Base-by-base conservation (phyloP, 768 basidiomycete species). In the Amanita brunnescens region DNA sequence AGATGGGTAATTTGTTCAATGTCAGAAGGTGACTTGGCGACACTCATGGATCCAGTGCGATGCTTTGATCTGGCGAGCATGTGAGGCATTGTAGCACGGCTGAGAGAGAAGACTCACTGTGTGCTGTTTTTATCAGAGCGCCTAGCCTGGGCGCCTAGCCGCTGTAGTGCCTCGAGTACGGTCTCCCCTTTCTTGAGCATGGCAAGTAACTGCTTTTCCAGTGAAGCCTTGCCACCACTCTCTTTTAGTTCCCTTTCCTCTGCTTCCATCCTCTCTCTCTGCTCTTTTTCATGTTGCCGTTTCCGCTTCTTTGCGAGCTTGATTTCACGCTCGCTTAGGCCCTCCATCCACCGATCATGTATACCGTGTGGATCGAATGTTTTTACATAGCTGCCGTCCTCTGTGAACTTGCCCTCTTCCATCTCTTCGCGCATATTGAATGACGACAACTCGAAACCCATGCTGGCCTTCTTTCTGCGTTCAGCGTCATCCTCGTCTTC, bases 381-480 rank as follows among this genome's bases (percentile, higher is more conserved):
- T 57, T 87, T 84, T 44, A 88, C 81, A 62, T 92, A 91, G 60
- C 68, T 87, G 42, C 96, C 96, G 62, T 98, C 95, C 54, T 87
- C 88, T 4, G 90, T 85, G 71, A 99, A 97, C 63, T 92, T 91
- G 34, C 96, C 96, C 68, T 98, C 95, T 62, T 91, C 86, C 87
- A 98, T 94, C 75, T 99, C 96, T 59, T 91, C 87, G 56, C 93
- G 85, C 95, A 99, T 98, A 66, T 99, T 95, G 81, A 99, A 99
- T 23, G 91, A 88, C 3, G 89, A 93, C 8, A 99, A 58, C 62
- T 94, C 87, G 67, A 71, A 95, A 2, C 95, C 96, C 95, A 99
- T 97, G 10, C 85, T 87, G 34, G 75, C 81, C 65, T 89, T 91
- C 70, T 78, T 82, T 62, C 76, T 70, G 58, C 83, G 78, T 59